phyloP scores from a whole-genome alignment of 192 early-diverging fungal species.

The Mortierella alpina region DNA sequence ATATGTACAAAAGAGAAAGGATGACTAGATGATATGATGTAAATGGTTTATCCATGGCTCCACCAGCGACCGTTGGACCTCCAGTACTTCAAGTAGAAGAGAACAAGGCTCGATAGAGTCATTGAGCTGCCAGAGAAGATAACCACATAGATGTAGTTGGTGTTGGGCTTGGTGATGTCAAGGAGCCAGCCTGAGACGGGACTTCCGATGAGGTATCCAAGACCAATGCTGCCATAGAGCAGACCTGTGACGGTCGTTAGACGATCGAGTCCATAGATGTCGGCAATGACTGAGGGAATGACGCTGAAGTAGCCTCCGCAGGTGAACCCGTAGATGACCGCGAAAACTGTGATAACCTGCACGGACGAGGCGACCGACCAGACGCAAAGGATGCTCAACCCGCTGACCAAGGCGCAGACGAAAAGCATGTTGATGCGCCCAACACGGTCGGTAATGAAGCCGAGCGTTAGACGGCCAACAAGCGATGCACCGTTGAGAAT shows the following conservation, averaged over 20 bases:
- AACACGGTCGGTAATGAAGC: slow-evolving; percentile 51
- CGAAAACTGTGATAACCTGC: slow-evolving; percentile 28
- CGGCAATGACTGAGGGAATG: slow-evolving; percentile 47
- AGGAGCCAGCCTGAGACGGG: slow-evolving; percentile 42
- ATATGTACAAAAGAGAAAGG: neutral
- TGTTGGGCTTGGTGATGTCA: slow-evolving; percentile 45
- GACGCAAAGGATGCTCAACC: slow-evolving; percentile 46
- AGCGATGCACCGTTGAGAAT: slow-evolving; percentile 55
- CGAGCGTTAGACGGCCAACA: slow-evolving; percentile 37
- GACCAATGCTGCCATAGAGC: slow-evolving; percentile 45
- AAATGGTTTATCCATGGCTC: slow-evolving; percentile 24
- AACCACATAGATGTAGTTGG: slow-evolving; percentile 45
- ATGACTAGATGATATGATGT: neutral
- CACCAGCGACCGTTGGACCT: slow-evolving; percentile 49
- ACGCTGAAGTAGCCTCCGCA: slow-evolving; percentile 48
- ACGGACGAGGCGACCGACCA: slow-evolving; percentile 42
- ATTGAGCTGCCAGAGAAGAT: slow-evolving; percentile 42
- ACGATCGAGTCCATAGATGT: slow-evolving; percentile 50
- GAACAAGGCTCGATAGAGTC: slow-evolving; percentile 42
- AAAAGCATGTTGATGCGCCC: slow-evolving; percentile 56
- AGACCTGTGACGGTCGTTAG: slow-evolving; percentile 45
- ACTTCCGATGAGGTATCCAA: slow-evolving; percentile 47
- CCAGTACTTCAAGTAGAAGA: slow-evolving; percentile 53
- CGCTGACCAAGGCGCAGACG: slow-evolving; percentile 49
- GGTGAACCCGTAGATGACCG: slow-evolving; percentile 51